phyloP scores from a whole-genome alignment of 2,329 filamentous ascomycete genomes.

The Aspergillus aculeatinus region DNA sequence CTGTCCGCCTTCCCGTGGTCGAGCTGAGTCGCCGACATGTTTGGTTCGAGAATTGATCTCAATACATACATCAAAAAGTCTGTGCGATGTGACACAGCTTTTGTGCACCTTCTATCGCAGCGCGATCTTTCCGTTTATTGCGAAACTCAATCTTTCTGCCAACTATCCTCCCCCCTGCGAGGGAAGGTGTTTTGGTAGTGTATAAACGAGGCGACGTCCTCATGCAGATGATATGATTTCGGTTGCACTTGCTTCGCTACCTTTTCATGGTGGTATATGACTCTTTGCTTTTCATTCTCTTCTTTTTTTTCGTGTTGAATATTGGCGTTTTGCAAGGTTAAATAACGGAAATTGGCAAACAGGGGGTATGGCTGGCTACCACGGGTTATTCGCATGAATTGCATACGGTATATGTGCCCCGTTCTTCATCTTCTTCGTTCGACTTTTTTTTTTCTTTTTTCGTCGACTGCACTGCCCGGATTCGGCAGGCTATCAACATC shows the following conservation, averaged over 20 bases:
- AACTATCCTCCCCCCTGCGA: constrained; percentile 1
- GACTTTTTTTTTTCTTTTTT: constrained; percentile 2
- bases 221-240: constrained; percentile 19
- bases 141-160: constrained; percentile 7
- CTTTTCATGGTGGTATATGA: constrained; percentile 22
- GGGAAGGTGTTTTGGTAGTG: constrained; percentile 12
- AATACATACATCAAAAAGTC: neutral
- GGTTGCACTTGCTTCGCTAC: constrained; percentile 13
- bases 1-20: neutral
- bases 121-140: constrained; percentile 6
- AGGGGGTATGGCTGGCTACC: constrained; percentile 16
- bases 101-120: constrained; percentile 16
- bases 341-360: constrained; percentile 22
- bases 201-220: constrained; percentile 22
- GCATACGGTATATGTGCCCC: constrained; percentile 19
- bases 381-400: constrained; percentile 22
- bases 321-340: constrained; percentile 26
- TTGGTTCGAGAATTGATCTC: neutral
- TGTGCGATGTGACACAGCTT: constrained; percentile 4
- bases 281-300: constrained; percentile 9
- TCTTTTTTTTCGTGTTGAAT: constrained; percentile 18
- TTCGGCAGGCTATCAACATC: neutral
- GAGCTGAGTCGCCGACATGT: neutral
- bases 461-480: neutral
- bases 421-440: constrained; percentile 11